These are phyloP conservation scores for Fusarium pseudoanthophilum DNA, from an alignment of 2,329 filamentous ascomycete species.

Conservation along the genomic window DNA sequence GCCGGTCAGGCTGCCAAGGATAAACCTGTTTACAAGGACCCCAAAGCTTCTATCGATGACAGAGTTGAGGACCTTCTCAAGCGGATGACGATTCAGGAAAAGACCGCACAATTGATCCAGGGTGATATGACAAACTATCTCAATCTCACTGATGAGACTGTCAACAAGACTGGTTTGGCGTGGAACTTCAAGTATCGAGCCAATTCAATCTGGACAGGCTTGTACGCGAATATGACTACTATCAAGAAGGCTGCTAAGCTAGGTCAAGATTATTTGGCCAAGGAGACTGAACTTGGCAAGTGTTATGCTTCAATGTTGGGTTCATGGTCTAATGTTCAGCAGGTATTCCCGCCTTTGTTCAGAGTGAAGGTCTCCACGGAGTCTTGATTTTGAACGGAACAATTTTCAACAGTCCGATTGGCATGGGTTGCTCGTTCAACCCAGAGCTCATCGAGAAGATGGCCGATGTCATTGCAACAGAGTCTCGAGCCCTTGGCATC, in stretches of 20 bases:
- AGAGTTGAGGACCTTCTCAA: slow-evolving; percentile 74
- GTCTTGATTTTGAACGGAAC: slow-evolving; percentile 78
- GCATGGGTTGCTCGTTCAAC: slow-evolving; percentile 77
- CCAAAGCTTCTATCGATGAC: slow-evolving; percentile 69
- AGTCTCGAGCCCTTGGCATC: slow-evolving; percentile 73
- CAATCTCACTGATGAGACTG: slow-evolving; percentile 71
- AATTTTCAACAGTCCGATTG: slow-evolving; percentile 83
- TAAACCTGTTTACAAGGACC: slow-evolving; percentile 69
- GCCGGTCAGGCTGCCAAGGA: slow-evolving; percentile 42
- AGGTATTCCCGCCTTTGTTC: slow-evolving; percentile 78
- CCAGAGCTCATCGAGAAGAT: slow-evolving; percentile 72
- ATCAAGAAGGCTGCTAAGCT: slow-evolving; percentile 70
- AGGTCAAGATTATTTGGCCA: slow-evolving; percentile 74
- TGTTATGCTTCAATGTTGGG: slow-evolving; percentile 44
- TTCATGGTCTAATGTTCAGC: not conserved
- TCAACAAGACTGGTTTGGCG: slow-evolving; percentile 74
- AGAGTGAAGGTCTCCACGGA: slow-evolving; percentile 80
- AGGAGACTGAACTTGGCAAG: slow-evolving; percentile 53
- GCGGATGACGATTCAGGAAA: slow-evolving; percentile 80
- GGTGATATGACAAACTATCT: slow-evolving; percentile 80
- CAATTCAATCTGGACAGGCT: slow-evolving; percentile 79
- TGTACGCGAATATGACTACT: slow-evolving; percentile 71
- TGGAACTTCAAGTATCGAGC: slow-evolving; percentile 73
- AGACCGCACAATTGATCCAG: slow-evolving; percentile 75
- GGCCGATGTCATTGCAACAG: slow-evolving; percentile 72